Percentiles rank a stretch among this genome's conserved stretches.
phyloP scores from a whole-genome alignment of 306 rosid genomes.

The Chamaecrista fasciculata region DNA sequence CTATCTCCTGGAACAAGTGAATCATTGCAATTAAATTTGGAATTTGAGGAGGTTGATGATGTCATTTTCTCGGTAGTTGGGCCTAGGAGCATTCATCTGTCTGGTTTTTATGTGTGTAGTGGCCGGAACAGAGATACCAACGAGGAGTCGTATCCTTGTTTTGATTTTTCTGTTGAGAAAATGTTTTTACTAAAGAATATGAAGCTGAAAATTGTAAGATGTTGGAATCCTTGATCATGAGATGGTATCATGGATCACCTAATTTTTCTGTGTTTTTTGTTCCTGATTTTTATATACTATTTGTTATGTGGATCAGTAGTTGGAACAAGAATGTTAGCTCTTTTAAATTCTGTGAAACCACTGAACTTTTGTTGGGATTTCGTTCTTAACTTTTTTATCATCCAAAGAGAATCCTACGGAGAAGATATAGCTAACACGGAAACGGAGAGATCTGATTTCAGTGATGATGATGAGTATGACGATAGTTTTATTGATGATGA shows the following conservation, averaged over 20 bases:
- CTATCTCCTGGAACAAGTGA: slow-evolving; percentile 67
- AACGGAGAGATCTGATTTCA: slow-evolving; percentile 51
- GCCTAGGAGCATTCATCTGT: slow-evolving; percentile 80
- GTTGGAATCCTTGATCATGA: not conserved
- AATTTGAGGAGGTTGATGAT: slow-evolving; percentile 68
- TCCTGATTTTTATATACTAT: not conserved
- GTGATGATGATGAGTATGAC: slow-evolving; percentile 67
- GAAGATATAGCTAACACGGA: slow-evolving; percentile 85
- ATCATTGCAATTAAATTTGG: slow-evolving; percentile 78
- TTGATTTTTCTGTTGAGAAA: not conserved
- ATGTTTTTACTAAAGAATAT: not conserved
- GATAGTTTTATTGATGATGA: slow-evolving; percentile 83
- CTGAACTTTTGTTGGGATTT: not conserved
- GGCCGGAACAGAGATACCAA: slow-evolving; percentile 11
- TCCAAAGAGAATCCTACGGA: slow-evolving; percentile 75
- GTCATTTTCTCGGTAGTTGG: slow-evolving; percentile 89
- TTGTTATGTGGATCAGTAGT: not conserved
- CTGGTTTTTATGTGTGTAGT: slow-evolving; percentile 57
- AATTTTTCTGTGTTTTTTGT: not conserved
- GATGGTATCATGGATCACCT: not conserved
- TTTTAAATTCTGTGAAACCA: not conserved
- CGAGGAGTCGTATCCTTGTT: slow-evolving; percentile 68
- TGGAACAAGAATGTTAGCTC: not conserved
- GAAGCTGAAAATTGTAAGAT: too few species aligned
- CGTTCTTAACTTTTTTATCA: slow-evolving; percentile 41